Base-by-base conservation (phyloP, 345 rosid genomes). In the Euclidium syriacum region DNA sequence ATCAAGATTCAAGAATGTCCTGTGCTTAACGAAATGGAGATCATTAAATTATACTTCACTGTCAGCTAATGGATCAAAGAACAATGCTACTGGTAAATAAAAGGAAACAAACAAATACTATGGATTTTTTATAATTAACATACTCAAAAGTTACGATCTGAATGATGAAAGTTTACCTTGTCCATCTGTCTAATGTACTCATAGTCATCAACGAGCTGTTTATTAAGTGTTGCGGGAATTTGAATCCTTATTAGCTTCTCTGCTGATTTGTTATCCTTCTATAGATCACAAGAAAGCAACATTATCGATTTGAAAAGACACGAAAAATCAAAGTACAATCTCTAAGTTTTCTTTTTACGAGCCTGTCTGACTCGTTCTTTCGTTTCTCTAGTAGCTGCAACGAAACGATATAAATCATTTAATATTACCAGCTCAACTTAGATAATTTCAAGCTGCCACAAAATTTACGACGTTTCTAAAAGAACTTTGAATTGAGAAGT, bases 161-260 rank as follows among this genome's bases (percentile, higher is more conserved):
- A n/a, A n/a, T 23, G 58, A 34, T 68, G 25, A 56, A n/a, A n/a
- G n/a, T n/a, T n/a, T 73, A 90, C 99, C 92, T 90, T 86, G 58
- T 94, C 96, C 78, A 82, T 88, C 66, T 83, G 90, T 48, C 65
- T 72, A 61, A 94, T 78, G 65, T 69, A 70, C 53, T 87, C 99
- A 89, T 87, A 84, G 73, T 94, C 97, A 70, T 85, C 99, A 76
- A 79, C 84, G 52, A 94, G 86, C 71, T 83, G 99, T 77, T 81
- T 90, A 75, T 81, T 83, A 4, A 94, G 70, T 41, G 91, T 72
- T 62, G 86, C 69, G 50, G 99, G 95, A 55, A 94, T 84, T 67
- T 80, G 99, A 66, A 90, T 83, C 80, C 84, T 90, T 65, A 80
- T 66, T 39, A 77, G 77, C 83, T 87, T 94, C 75, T 87, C 96